Percentiles rank a stretch among this genome's conserved stretches.
These are phyloP conservation scores for Tylopilus plumbeoviolaceoides DNA, from an alignment of 768 basidiomycete genomes.

Conservation along the genomic window DNA sequence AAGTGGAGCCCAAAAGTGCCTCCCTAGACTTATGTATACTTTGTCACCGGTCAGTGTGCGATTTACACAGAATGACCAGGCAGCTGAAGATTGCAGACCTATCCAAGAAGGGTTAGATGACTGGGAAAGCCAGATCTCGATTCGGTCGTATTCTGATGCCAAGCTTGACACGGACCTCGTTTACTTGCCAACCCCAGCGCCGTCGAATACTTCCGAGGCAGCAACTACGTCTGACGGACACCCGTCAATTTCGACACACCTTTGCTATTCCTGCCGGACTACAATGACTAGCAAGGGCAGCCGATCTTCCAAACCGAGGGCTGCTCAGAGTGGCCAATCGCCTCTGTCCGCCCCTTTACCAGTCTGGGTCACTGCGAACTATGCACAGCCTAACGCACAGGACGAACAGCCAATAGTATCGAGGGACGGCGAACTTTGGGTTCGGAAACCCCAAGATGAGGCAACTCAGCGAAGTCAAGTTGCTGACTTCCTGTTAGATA, in stretches of 20 bases:
- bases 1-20: constrained; percentile 63
- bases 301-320: constrained; percentile 31
- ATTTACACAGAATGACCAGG: neutral
- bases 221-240: neutral
- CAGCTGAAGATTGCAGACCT: constrained; percentile 40
- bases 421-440: constrained; percentile 30
- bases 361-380: constrained; percentile 32
- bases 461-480: constrained; percentile 38
- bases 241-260: constrained; percentile 34
- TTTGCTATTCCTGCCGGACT: constrained; percentile 65
- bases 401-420: neutral
- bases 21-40: constrained; percentile 50
- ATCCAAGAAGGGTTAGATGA: constrained; percentile 59
- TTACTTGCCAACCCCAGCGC: constrained; percentile 3
- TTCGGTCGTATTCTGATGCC: constrained; percentile 43
- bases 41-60: constrained; percentile 54
- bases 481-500: constrained; percentile 37
- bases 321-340: constrained; percentile 1
- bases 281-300: constrained; percentile 55
- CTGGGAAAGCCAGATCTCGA: constrained; percentile 75
- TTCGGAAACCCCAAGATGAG: constrained; percentile 27
- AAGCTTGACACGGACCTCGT: constrained; percentile 14
- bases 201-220: neutral
- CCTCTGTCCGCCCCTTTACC: constrained; percentile 18
- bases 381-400: neutral